Evolutionary conservation across 1,284 basidiomycete genomes (phyloP).

Genomic region (Fomitopsis betulina): DNA sequence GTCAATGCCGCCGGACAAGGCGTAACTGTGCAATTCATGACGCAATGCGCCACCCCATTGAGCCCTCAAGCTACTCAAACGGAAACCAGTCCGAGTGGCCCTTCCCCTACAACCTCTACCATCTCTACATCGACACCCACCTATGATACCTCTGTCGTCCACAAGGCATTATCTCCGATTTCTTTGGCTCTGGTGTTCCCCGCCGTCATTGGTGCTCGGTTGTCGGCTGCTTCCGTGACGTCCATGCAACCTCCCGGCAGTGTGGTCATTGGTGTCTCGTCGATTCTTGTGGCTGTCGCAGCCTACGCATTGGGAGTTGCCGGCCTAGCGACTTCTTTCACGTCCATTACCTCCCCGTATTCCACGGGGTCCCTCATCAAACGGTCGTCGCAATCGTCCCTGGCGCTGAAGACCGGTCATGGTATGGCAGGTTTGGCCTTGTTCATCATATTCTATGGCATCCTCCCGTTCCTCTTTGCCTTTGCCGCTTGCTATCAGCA

Average conservation of each 20-base stretch:
- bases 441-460: constrained; percentile 52
- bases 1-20: constrained; percentile 60
- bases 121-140: constrained; percentile 8
- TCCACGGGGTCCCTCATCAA: constrained; percentile 19
- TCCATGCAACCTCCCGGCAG: constrained; percentile 16
- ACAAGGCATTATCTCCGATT: constrained; percentile 63
- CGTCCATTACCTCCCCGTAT: constrained; percentile 35
- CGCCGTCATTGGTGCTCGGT: constrained; percentile 49
- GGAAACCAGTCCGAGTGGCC: constrained; percentile 20
- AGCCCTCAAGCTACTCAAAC: constrained; percentile 17
- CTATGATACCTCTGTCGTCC: constrained; percentile 52
- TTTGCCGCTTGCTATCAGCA: constrained; percentile 25
- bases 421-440: constrained; percentile 58
- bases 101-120: constrained; percentile 12
- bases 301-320: constrained; percentile 61
- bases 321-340: constrained; percentile 60
- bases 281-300: constrained; percentile 36
- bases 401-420: constrained; percentile 53
- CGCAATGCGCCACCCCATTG: constrained; percentile 49
- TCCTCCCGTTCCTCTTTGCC: constrained; percentile 44
- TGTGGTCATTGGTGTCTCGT: constrained; percentile 30
- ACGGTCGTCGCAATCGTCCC: constrained; percentile 26
- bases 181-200: constrained; percentile 58
- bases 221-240: constrained; percentile 38
- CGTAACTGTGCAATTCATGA: constrained; percentile 56